Evolutionary conservation across 768 basidiomycete genomes (phyloP).

Genomic region (Mycena pura): DNA sequence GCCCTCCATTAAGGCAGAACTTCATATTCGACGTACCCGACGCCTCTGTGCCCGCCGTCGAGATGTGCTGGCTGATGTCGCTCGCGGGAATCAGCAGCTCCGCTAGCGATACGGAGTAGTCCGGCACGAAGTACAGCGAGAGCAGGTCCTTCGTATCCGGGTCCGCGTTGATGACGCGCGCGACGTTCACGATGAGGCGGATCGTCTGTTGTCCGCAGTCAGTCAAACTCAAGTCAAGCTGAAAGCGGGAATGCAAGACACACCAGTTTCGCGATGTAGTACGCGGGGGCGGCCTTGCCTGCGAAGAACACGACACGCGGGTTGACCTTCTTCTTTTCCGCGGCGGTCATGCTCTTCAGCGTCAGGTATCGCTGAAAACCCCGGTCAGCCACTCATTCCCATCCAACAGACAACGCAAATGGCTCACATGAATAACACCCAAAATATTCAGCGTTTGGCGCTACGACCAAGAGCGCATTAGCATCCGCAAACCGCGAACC

Average conservation of each 20-base stretch:
- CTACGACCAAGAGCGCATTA: slow-evolving; percentile 40
- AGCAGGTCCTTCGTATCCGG: slow-evolving; percentile 88
- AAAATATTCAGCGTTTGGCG: slow-evolving; percentile 96
- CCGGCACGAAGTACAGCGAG: slow-evolving; percentile 92
- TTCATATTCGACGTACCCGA: slow-evolving; percentile 87
- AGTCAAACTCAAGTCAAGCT: not conserved
- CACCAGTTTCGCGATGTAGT: slow-evolving; percentile 92
- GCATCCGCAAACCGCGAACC: not conserved
- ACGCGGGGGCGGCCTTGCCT: slow-evolving; percentile 95
- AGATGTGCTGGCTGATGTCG: slow-evolving; percentile 96
- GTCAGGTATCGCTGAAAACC: slow-evolving; percentile 71
- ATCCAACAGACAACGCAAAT: not conserved
- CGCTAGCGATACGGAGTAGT: slow-evolving; percentile 88
- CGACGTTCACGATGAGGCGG: slow-evolving; percentile 91
- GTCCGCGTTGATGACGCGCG: slow-evolving; percentile 80
- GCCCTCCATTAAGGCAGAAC: slow-evolving; percentile 90
- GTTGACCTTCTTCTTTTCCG: slow-evolving; percentile 80
- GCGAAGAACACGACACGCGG: slow-evolving; percentile 96
- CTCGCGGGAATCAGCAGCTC: slow-evolving; percentile 90
- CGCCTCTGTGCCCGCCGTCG: slow-evolving; percentile 95
- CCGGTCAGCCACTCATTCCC: not conserved
- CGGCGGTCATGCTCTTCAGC: slow-evolving; percentile 80
- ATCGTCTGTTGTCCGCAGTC: slow-evolving; percentile 62
- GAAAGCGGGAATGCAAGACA: slow-evolving; percentile 11
- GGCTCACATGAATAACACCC: slow-evolving; percentile 80